Evolutionary conservation across 805 yeast species (phyloP).

Genomic region (Scheffersomyces spartinae): DNA sequence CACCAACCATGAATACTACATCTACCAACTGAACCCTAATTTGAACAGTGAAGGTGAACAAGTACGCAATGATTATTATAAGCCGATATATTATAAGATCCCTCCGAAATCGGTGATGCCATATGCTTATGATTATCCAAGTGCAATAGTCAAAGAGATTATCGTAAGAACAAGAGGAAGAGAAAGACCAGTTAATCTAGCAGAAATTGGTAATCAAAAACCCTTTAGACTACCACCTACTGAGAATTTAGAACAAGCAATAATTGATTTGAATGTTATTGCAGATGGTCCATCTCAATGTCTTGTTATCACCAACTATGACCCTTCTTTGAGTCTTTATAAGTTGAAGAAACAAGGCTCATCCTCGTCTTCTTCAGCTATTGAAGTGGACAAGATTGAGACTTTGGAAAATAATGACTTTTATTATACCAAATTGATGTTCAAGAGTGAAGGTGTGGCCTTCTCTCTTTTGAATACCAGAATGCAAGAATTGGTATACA

Average conservation of each 20-base stretch:
- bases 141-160: conserved; percentile 74
- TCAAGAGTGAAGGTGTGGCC: conserved; percentile 78
- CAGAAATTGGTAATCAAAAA: conserved; percentile 84
- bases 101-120: conserved; percentile 96
- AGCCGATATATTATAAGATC: conserved; percentile 68
- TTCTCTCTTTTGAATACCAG: conserved; percentile 68
- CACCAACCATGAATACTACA: conserved; percentile 73
- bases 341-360: conserved; percentile 31
- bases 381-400: conserved; percentile 43
- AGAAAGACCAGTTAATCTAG: conserved; percentile 71
- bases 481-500: conserved; percentile 68
- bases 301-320: conserved; percentile 71
- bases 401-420: conserved; percentile 42
- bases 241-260: conserved; percentile 26
- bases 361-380: conserved; percentile 18
- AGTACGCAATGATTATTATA: conserved; percentile 42
- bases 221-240: conserved; percentile 69
- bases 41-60: conserved; percentile 51
- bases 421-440: conserved; percentile 38
- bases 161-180: conserved; percentile 60
- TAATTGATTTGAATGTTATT: conserved; percentile 81
- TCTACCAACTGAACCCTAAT: conserved; percentile 78
- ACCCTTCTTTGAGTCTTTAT: conserved; percentile 66
- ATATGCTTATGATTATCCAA: conserved; percentile 95
- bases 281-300: conserved; percentile 96